Base-by-base conservation (phyloP, 768 basidiomycete species). In the Collybia nuda region DNA sequence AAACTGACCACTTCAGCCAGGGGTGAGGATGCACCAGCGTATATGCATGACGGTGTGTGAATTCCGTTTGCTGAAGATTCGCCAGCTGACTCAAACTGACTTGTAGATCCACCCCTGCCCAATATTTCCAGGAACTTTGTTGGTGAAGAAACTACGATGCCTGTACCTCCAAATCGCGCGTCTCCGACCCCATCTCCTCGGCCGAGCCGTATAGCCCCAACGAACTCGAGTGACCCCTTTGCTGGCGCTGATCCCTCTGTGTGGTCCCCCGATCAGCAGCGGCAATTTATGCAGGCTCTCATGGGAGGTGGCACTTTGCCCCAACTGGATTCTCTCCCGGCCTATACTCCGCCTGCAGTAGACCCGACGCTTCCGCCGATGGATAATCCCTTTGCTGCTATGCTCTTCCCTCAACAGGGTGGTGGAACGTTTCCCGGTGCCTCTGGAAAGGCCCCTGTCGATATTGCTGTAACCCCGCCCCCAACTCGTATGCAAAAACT, bases 1-100 rank as follows among this genome's bases (percentile, higher is more conserved):
- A 90, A 84, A 60, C 78, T 93, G 39, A 90, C 90, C 3, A 86
- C 85, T 2, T 85, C 85, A 2, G 77, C 79, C 11, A 79, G 86
- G 29, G 79, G 90, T 18, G 87, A 88, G 44, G 86, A 90, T 50
- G 81, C 76, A 7, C 71, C 81, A 3, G 73, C 73, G 9, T 84
- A 78, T 59, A 63, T 77, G 46, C 77, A 76, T 57, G 71, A 79
- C 48, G 79, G 84, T 82, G 55, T 47, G 66, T 43, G 12, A 26
- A 9, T 37, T 53, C 24, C 44, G 62, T 12, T 18, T 54, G 48
- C 48, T n/a, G 43, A 32, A 32, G 32, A 11, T 32, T 32, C 32
- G 6, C 32, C 9, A 32, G 32, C 21, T 40, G 26, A 57, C n/a
- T 28, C 51, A 29, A 23, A n/a, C 19, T 38, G 14, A 21, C 14